phyloP scores from a whole-genome alignment of 2,329 filamentous ascomycete species.

The Fusarium pseudoanthophilum region DNA sequence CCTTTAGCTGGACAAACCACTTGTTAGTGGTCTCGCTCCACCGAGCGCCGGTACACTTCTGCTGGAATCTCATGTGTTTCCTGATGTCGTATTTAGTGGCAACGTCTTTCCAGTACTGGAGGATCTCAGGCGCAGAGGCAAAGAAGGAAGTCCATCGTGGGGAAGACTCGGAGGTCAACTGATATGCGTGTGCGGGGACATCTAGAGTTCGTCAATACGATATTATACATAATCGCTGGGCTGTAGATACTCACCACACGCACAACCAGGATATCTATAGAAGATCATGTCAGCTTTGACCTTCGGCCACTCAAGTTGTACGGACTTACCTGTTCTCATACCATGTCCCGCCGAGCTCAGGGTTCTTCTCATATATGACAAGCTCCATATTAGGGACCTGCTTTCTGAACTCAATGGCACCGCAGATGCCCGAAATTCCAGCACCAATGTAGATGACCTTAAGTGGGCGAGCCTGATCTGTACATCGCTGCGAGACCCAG shows the following conservation, averaged over 20 bases:
- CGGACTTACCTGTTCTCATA: constrained; percentile 1
- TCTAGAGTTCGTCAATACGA: background rate
- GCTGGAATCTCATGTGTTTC: constrained; percentile 3
- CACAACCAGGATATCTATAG: constrained; percentile 6
- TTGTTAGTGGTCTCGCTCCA: constrained; percentile 1
- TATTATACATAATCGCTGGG: fast-evolving
- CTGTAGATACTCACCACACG: background rate
- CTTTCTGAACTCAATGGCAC: constrained; percentile 13
- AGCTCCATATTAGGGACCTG: constrained; percentile 1
- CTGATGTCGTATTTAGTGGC: background rate
- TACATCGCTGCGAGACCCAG: background rate
- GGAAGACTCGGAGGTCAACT: constrained; percentile 5
- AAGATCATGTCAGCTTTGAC: fast-evolving
- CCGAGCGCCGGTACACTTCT: background rate
- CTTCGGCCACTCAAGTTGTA: fast-evolving
- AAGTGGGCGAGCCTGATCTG: background rate
- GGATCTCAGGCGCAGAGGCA: constrained; percentile 11
- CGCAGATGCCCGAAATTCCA: constrained; percentile 1
- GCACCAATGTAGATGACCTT: constrained; percentile 20
- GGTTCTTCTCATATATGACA: constrained; percentile 18
- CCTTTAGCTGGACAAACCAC: constrained; percentile 14
- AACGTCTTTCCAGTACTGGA: constrained; percentile 18
- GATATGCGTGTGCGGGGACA: constrained; percentile 12
- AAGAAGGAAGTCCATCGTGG: constrained; percentile 17
- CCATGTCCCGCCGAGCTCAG: constrained; percentile 18